phyloP scores from a whole-genome alignment of 1,284 basidiomycete species.

The Schizophyllum amplum region DNA sequence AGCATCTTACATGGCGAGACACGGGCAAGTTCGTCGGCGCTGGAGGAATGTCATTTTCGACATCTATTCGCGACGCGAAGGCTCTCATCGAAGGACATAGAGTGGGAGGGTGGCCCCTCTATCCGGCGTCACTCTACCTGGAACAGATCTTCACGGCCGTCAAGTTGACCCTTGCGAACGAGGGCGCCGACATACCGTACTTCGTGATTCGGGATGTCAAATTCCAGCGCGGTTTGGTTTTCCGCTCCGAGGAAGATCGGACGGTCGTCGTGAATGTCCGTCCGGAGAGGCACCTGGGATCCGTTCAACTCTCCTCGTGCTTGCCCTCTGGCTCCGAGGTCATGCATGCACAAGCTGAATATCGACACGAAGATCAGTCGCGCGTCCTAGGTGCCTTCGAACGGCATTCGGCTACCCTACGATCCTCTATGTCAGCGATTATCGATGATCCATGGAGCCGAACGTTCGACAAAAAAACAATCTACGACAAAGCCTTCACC shows the following conservation, averaged over 20 bases:
- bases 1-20: neutral
- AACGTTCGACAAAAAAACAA: slow-evolving; percentile 43
- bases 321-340: neutral
- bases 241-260: slow-evolving; percentile 13
- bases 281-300: neutral
- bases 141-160: slow-evolving; percentile 46
- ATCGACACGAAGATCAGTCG: neutral
- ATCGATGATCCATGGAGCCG: slow-evolving; percentile 3
- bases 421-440: slow-evolving; percentile 27
- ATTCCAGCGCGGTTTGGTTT: slow-evolving; percentile 12
- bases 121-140: slow-evolving; percentile 62
- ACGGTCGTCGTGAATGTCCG: slow-evolving; percentile 28
- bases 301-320: neutral
- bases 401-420: slow-evolving; percentile 25
- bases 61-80: slow-evolving; percentile 16
- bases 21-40: neutral
- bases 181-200: neutral
- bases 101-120: slow-evolving; percentile 50
- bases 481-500: slow-evolving; percentile 60
- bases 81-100: slow-evolving; percentile 54
- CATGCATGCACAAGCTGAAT: neutral
- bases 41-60: neutral
- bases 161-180: slow-evolving; percentile 23
- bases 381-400: slow-evolving; percentile 3
- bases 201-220: neutral